These are phyloP conservation scores for Cercospora canescens DNA, from an alignment of 2,329 filamentous ascomycete genomes.

Conservation along the genomic window DNA sequence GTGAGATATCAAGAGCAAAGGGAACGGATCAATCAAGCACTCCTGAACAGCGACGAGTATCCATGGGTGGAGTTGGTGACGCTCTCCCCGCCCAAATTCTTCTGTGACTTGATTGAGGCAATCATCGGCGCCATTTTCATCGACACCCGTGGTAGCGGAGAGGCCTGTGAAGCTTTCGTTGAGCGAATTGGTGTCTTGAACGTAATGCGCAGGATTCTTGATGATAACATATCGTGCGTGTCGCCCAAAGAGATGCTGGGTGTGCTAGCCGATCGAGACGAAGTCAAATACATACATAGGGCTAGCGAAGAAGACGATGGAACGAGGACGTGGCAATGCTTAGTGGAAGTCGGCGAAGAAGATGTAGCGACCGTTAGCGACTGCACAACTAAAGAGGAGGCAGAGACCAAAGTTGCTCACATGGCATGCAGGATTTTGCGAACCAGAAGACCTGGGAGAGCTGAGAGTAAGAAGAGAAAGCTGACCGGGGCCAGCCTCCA, in stretches of 20 bases:
- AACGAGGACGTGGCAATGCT: slow-evolving; percentile 32
- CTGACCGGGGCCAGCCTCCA: neutral
- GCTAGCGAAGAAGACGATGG: slow-evolving; percentile 8
- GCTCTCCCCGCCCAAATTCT: slow-evolving; percentile 71
- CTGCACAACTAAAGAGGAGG: slow-evolving; percentile 38
- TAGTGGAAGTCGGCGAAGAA: slow-evolving; percentile 37
- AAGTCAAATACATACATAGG: slow-evolving; percentile 53
- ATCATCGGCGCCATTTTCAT: slow-evolving; percentile 81
- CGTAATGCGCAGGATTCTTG: slow-evolving; percentile 62
- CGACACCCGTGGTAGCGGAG: slow-evolving; percentile 66
- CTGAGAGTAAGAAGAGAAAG: neutral
- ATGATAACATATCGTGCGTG: slow-evolving; percentile 53
- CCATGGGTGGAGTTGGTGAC: slow-evolving; percentile 74
- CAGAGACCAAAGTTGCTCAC: slow-evolving; percentile 38
- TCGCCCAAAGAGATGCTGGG: slow-evolving; percentile 71
- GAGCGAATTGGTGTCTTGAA: slow-evolving; percentile 64
- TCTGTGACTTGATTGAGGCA: slow-evolving; percentile 80
- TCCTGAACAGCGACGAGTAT: slow-evolving; percentile 58
- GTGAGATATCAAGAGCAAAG: slow-evolving; percentile 53
- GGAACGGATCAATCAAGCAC: slow-evolving; percentile 49
- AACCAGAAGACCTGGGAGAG: neutral
- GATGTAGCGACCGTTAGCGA: slow-evolving; percentile 37
- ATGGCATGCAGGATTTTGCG: slow-evolving; percentile 1
- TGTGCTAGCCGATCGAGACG: slow-evolving; percentile 53
- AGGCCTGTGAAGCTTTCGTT: slow-evolving; percentile 61